A percentile compares a stretch with the other conserved stretches of the same genome.
These are phyloP conservation scores for Perilla frutescens DNA, from an alignment of 257 asterid species.

Conservation along the genomic window DNA sequence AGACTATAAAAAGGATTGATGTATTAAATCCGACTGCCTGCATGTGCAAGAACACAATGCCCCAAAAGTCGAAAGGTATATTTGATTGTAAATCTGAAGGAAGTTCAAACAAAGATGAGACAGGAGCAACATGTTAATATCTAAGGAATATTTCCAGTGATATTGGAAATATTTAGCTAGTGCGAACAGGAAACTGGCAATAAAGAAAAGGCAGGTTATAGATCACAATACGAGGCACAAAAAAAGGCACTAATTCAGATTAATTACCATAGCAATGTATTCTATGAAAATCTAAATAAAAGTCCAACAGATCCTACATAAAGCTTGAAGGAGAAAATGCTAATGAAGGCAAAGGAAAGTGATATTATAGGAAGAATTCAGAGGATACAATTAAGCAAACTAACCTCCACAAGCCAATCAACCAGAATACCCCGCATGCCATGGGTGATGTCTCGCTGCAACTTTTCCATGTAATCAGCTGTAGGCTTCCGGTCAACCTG, in stretches of 20 bases:
- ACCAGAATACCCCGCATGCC: conserved; percentile 87
- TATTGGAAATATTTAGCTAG: background rate
- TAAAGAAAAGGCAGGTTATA: background rate
- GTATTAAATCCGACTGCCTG: background rate
- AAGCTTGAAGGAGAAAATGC: conserved; percentile 6
- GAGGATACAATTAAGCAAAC: conserved; percentile 32
- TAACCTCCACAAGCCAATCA: conserved; percentile 99
- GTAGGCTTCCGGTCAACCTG: conserved; percentile 82
- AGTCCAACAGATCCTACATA: conserved; percentile 9
- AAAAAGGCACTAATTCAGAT: background rate
- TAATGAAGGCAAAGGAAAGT: conserved; percentile 17
- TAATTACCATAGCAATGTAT: background rate
- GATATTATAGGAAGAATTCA: background rate
- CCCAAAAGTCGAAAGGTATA: background rate
- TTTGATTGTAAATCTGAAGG: conserved; percentile 20
- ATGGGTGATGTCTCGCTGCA: conserved; percentile 77
- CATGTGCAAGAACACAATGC: background rate
- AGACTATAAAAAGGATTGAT: conserved; percentile 7
- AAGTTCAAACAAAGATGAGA: conserved; percentile 20
- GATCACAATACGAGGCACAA: too few relatives aligned
- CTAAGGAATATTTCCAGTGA: background rate
- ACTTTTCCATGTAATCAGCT: conserved; percentile 76
- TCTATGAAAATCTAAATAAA: conserved; percentile 4
- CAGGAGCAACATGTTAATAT: background rate
- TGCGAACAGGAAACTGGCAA: background rate